Percentiles rank a stretch among this genome's conserved stretches.
Evolutionary conservation across 148 eudicot species (phyloP).

Genomic region (Vaccinium myrtillus): DNA sequence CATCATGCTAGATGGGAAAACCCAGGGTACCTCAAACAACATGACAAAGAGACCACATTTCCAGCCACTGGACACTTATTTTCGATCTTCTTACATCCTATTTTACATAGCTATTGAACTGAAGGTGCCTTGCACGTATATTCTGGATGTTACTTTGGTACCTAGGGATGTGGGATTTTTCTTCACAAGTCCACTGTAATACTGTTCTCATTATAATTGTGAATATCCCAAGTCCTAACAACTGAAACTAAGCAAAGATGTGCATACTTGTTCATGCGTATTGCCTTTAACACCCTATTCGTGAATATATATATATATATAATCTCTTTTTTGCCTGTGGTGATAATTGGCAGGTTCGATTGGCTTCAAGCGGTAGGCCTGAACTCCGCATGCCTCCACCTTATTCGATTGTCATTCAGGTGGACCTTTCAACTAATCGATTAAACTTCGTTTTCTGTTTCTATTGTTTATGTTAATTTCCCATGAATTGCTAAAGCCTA

Average conservation of each 20-base stretch:
- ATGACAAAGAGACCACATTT: neutral
- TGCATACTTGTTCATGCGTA: neutral
- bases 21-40: neutral
- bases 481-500: slow-evolving; percentile 4
- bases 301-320: no score
- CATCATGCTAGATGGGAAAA: neutral
- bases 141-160: no score
- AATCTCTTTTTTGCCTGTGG: neutral
- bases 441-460: neutral
- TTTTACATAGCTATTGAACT: no score
- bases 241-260: neutral
- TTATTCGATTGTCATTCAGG: slow-evolving; percentile 80
- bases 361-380: slow-evolving; percentile 45
- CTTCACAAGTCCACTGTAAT: neutral
- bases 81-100: neutral
- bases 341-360: slow-evolving; percentile 49
- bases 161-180: no score
- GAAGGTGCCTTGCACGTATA: no score
- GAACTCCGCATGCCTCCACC: slow-evolving; percentile 84
- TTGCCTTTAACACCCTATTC: neutral
- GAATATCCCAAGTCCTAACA: no score
- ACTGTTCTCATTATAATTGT: neutral
- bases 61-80: neutral
- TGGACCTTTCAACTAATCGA: neutral
- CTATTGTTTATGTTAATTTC: neutral